Percentiles rank a stretch among this genome's conserved stretches.
These are phyloP conservation scores for Quercus glauca DNA, from an alignment of 306 rosid species.

Conservation along the genomic window DNA sequence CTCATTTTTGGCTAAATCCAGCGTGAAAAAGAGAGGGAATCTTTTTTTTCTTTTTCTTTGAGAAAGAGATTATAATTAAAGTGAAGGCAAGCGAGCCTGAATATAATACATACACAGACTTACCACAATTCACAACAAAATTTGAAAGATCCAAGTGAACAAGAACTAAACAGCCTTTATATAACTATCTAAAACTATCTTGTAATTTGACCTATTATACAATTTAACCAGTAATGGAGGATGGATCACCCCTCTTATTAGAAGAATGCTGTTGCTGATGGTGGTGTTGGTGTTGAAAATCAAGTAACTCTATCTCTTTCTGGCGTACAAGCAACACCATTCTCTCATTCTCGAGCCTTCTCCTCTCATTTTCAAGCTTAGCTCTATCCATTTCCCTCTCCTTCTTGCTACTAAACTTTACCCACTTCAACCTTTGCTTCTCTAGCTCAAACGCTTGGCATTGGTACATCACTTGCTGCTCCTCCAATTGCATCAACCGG, in stretches of 20 bases:
- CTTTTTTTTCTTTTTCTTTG: too few relatives aligned
- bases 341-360: constrained; percentile 65
- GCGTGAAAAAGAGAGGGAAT: too few relatives aligned
- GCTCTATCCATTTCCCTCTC: constrained; percentile 89
- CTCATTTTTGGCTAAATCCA: too few relatives aligned
- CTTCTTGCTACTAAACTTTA: constrained; percentile 74
- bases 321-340: constrained; percentile 60
- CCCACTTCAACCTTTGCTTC: constrained; percentile 82
- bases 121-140: neutral
- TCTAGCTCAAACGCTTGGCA: constrained; percentile 63
- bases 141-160: neutral
- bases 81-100: neutral
- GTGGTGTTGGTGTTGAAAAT: constrained; percentile 43
- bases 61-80: neutral
- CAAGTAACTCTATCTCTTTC: constrained; percentile 58
- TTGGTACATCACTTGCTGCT: constrained; percentile 50
- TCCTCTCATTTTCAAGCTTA: constrained; percentile 62
- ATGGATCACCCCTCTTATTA: constrained; percentile 41
- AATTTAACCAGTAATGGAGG: constrained; percentile 30
- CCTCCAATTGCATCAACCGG: constrained; percentile 58
- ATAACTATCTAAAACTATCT: neutral
- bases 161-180: constrained; percentile 7
- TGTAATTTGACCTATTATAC: constrained; percentile 21
- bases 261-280: constrained; percentile 60
- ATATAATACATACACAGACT: neutral